Evolutionary conservation across 352 stramenopile species (phyloP), one percentile per base, ranked within the genome.

Genomic region (Phytophthora syringae): DNA sequence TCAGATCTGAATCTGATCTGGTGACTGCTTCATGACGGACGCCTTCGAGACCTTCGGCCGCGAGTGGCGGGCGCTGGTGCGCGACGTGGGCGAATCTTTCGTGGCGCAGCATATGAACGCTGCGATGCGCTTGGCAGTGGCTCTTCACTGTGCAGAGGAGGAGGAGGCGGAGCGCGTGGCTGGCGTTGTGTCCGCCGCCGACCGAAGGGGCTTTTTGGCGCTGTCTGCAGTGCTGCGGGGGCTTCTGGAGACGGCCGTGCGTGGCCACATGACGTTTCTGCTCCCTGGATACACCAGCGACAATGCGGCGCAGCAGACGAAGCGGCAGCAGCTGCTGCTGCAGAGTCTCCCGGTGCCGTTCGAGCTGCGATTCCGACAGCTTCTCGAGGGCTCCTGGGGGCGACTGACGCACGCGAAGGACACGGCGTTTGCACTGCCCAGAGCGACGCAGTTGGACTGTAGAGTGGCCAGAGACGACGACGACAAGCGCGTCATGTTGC

Each of bases 251-350:
- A 51, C 70, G 21, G 62, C 76, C 9, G 51, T 85, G 9, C 81
- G 83, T 10, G 72, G 84, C 11, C 82, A 73, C 49, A 74, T 88
- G 77, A 63, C 45, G 47, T 88, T 89, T 18, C 53, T 89, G n/a
- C n/a, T 87, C 22, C 69, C 76, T 13, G 36, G 32, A n/a, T n/a
- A n/a, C n/a, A n/a, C 16, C 25, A 44, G 15, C 13, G 30, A 48
- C 2, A 50, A 43, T 43, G 28, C 61, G 18, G 63, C 67, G 18
- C 74, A 70, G 34, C 71, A 72, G 2, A 51, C 52, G 20, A 68
- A 72, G 45, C 79, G 77, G 27, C 64, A 84, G 36, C 57, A 52
- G 9, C 37, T 84, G 12, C 37, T 84, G 12, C 13, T 73, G 1
- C 59, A 77, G 47, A 74, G 68, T 57, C 67, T 92, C 5, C 79